Evolutionary conservation across 2,329 filamentous ascomycete species (phyloP).

Genomic region (Penicillium sp.): DNA sequence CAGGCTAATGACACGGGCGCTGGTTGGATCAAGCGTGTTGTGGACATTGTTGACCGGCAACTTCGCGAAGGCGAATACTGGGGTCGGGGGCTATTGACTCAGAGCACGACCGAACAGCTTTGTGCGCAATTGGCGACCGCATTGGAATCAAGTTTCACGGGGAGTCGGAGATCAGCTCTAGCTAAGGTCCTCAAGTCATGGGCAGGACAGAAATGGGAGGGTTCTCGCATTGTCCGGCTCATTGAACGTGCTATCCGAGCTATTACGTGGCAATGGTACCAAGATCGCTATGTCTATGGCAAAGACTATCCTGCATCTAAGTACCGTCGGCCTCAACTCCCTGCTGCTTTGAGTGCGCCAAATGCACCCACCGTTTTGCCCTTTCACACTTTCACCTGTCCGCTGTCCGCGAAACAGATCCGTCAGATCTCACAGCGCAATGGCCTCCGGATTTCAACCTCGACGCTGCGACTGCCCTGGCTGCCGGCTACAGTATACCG

Average conservation of each 20-base stretch:
- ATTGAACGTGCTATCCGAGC: constrained; percentile 80
- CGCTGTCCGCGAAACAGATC: constrained; percentile 86
- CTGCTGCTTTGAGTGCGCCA: constrained; percentile 71
- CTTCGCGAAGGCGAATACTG: constrained; percentile 81
- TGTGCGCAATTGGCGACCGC: constrained; percentile 47
- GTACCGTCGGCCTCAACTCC: constrained; percentile 74
- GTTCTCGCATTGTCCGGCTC: constrained; percentile 77
- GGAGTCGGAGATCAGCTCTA: constrained; percentile 30
- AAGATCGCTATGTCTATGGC: constrained; percentile 69
- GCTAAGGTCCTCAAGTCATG: constrained; percentile 53
- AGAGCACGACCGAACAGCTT: constrained; percentile 54
- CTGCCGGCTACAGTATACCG: constrained; percentile 75
- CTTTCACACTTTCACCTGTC: constrained; percentile 97
- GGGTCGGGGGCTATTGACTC: constrained; percentile 71
- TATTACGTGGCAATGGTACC: constrained; percentile 83
- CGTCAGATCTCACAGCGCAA: constrained; percentile 94
- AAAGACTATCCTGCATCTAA: constrained; percentile 56
- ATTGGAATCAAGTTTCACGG: constrained; percentile 26
- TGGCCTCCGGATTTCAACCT: constrained; percentile 86
- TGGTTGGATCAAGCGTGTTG: constrained; percentile 86
- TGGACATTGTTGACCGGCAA: constrained; percentile 86
- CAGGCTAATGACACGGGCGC: constrained; percentile 61
- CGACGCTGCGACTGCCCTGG: constrained; percentile 84
- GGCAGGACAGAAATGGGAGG: constrained; percentile 81
- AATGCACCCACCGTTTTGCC: constrained; percentile 91